Base-by-base conservation (phyloP, 163 green algal species). In the Coccomyxa subellipsoidea region DNA sequence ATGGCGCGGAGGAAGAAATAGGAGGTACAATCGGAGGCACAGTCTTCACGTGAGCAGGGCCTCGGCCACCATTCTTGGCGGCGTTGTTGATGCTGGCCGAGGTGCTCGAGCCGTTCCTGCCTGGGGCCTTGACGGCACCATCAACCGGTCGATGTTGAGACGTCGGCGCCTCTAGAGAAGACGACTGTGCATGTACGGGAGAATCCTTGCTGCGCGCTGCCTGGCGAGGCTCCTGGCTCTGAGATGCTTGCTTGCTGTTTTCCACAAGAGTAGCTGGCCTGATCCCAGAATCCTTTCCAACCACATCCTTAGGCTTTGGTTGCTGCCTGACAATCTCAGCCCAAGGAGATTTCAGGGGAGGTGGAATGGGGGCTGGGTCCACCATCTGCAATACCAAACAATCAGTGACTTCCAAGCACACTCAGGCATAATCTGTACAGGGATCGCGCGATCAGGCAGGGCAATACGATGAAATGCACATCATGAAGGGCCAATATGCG, bases 311-410 rank as follows among this genome's bases (percentile, higher is more conserved):
- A 8, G 32, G 18, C 18, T 34, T 40, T 2, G 70, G 70, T 34
- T 77, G 32, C 70, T 77, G 70, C 12, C 18, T 38, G 70, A 77
- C 70, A 25, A 77, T 77, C 70, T 77, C 27, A 47, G 70, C 70
- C 70, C 70, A 77, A n/a, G 70, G 70, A 31, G 70, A 77, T 31
- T 77, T 77, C 32, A 77, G 32, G 27, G 70, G 70, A 38, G 70
- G 70, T 9, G 70, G 70, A 8, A 77, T 39, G 4, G 70, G 66
- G 27, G 66, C 66, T 59, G 47, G 47, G 47, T 59, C 47, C 47
- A 59, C 47, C 47, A 59, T 59, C 47, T 59, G 23, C 23, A 18
- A 27, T 18, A 59, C 21, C 47, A 59, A 59, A 59, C 47, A 59
- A 59, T 59, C 47, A 59, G 15, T 59, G 4, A 59, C 21, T 23